phyloP scores from a whole-genome alignment of 1,284 basidiomycete genomes.

The Boletellus sp. region DNA sequence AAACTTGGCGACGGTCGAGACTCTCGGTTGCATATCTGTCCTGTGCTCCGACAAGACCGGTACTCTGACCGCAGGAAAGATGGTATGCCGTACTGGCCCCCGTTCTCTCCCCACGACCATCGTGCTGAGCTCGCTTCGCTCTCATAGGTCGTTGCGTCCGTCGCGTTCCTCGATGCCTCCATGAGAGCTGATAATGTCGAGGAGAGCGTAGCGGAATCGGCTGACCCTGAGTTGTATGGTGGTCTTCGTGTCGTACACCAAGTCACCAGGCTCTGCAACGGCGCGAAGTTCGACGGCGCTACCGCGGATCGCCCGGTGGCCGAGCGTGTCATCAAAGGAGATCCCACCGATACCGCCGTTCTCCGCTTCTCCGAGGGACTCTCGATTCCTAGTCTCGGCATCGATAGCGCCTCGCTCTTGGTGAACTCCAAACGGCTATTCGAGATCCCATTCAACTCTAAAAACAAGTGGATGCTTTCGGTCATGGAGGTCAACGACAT shows the following conservation, averaged over 20 bases:
- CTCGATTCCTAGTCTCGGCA: slow-evolving; percentile 18
- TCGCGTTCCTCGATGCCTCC: slow-evolving; percentile 41
- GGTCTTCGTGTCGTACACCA: slow-evolving; percentile 38
- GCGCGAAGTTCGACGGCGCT: slow-evolving; percentile 50
- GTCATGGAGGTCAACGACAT: slow-evolving; percentile 24
- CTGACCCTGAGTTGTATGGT: slow-evolving; percentile 12
- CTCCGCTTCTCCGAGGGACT: slow-evolving; percentile 57
- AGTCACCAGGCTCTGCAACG: slow-evolving; percentile 58
- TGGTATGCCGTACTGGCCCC: slow-evolving; percentile 20
- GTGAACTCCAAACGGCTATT: slow-evolving; percentile 34
- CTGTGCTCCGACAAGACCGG: slow-evolving; percentile 58
- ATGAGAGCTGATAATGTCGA: slow-evolving; percentile 31
- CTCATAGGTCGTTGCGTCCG: slow-evolving; percentile 38
- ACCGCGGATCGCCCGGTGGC: slow-evolving; percentile 35
- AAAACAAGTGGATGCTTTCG: slow-evolving; percentile 67
- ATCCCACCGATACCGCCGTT: slow-evolving; percentile 63
- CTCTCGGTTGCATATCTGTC: slow-evolving; percentile 57
- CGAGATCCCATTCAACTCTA: slow-evolving; percentile 59
- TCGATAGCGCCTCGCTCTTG: slow-evolving; percentile 27
- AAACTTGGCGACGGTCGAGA: slow-evolving; percentile 57
- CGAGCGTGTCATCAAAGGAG: slow-evolving; percentile 53
- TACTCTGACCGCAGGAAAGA: slow-evolving; percentile 44
- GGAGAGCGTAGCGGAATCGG: slow-evolving; percentile 15
- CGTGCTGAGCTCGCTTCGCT: not conserved
- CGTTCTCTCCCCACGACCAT: not conserved